Base-by-base conservation (phyloP, 495 filamentous ascomycete species). In the Penicillium canescens region DNA sequence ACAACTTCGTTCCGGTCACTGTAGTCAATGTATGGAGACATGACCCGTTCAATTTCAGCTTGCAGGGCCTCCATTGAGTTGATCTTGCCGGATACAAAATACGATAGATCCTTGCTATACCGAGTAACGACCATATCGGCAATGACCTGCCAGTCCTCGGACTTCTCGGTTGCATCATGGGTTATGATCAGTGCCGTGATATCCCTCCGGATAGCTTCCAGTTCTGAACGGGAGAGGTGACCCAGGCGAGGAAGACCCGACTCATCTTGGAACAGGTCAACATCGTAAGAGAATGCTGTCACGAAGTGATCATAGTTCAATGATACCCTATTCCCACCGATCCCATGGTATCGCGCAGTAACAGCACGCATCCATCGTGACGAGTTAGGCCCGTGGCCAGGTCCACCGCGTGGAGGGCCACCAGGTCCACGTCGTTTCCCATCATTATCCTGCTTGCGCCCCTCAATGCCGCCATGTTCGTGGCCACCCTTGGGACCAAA, bases 251-350 rank as follows among this genome's bases (percentile, higher is more conserved):
- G 84, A n/a, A 82, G 63, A 0, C 42, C 46, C 8, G 65, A 52
- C 33, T 65, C 46, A 1, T 60, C 41, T 2, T 54, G 52, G 58
- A 81, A 82, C n/a, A 86, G 54, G 52, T 86, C 79, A 31, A 82
- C 43, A 6, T 69, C 72, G 55, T 84, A 81, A 37, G 73, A 75
- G 53, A 79, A 84, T 1, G 77, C 82, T 0, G 80, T 82, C 12
- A 87, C 78, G 65, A 88, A 83, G 44, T 75, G 63, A 0, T 83
- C 81, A 52, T 82, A 87, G 64, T 88, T 82, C 31, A 88, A 49
- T n/a, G 36, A 45, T 0, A 83, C 79, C 34, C 85, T 69, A 5
- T 67, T 63, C 0, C 76, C 77, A 0, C 81, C 81, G 41, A 89
- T 84, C 0, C 79, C 81, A 21, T 79, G 51, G 60, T 86, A 89